Evolutionary conservation across 306 rosid genomes (phyloP).

Genomic region (Echinosophora koreensis): DNA sequence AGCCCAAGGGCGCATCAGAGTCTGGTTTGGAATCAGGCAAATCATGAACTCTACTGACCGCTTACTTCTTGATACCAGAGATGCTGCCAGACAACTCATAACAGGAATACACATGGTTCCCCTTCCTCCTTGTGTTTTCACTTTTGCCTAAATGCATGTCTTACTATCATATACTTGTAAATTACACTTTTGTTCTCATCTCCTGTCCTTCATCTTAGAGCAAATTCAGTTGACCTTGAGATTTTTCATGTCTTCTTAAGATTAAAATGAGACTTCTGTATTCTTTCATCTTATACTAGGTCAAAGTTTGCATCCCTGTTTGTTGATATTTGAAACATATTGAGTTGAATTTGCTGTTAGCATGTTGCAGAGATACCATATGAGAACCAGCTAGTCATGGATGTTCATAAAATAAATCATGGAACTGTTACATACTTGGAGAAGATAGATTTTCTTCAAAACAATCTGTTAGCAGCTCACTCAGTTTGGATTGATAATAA

Average conservation of each 20-base stretch:
- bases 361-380: slow-evolving; percentile 93
- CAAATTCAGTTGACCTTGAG: slow-evolving; percentile 23
- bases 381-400: slow-evolving; percentile 78
- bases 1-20: slow-evolving; percentile 79
- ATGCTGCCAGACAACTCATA: slow-evolving; percentile 68
- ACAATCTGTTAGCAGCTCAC: slow-evolving; percentile 87
- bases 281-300: neutral
- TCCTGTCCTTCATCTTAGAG: neutral
- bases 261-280: slow-evolving; percentile 1
- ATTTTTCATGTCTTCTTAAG: slow-evolving; percentile 6
- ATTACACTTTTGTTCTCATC: too few species aligned
- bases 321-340: slow-evolving; percentile 17
- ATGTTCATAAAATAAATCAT: slow-evolving; percentile 65
- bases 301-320: neutral
- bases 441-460: slow-evolving; percentile 64
- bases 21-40: slow-evolving; percentile 91
- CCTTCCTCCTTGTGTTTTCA: too few species aligned
- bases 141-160: too few species aligned
- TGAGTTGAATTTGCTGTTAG: slow-evolving; percentile 53
- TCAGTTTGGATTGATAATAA: slow-evolving; percentile 74
- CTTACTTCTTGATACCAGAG: slow-evolving; percentile 74
- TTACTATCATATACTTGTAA: too few species aligned
- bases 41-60: slow-evolving; percentile 81
- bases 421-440: slow-evolving; percentile 91
- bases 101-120: slow-evolving; percentile 91